Conservation (phyloP, 2,329 filamentous ascomycete genomes). For the Fusarium sp. region DNA sequence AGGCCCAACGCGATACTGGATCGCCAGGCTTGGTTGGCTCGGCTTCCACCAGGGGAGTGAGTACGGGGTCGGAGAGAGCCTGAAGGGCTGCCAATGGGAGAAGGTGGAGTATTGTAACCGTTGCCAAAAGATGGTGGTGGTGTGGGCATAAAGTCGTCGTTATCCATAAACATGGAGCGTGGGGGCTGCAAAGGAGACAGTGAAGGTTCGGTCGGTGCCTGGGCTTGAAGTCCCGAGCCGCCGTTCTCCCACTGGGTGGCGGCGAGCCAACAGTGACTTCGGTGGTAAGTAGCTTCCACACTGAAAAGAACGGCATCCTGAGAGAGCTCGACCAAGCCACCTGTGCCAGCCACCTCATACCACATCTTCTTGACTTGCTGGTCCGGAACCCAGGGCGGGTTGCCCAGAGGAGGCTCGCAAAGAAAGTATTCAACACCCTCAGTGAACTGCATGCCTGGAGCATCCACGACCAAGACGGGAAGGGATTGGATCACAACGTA, state of each 20-base stretch:
- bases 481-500: conserved; percentile 83
- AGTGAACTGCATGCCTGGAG: conserved; percentile 75
- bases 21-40: conserved; percentile 54
- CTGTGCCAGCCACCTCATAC: conserved; percentile 79
- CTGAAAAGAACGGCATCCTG: conserved; percentile 72
- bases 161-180: conserved; percentile 52
- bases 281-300: conserved; percentile 71
- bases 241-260: conserved; percentile 63
- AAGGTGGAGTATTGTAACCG: conserved; percentile 46
- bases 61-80: conserved; percentile 56
- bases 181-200: conserved; percentile 58
- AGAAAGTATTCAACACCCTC: conserved; percentile 86
- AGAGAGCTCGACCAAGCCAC: conserved; percentile 69
- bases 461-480: conserved; percentile 82
- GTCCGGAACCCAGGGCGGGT: conserved; percentile 79
- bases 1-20: conserved; percentile 61
- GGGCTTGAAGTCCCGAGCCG: conserved; percentile 42
- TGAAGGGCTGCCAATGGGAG: conserved; percentile 50
- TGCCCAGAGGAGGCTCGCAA: conserved; percentile 79
- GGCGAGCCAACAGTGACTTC: conserved; percentile 69
- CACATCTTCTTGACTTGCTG: conserved; percentile 75
- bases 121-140: conserved; percentile 43
- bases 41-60: conserved; percentile 55
- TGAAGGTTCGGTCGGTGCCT: conserved; percentile 49
- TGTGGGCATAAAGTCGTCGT: conserved; percentile 46